Conservation (phyloP, 441 rosid species). For the Dalechampia spathulata region DNA sequence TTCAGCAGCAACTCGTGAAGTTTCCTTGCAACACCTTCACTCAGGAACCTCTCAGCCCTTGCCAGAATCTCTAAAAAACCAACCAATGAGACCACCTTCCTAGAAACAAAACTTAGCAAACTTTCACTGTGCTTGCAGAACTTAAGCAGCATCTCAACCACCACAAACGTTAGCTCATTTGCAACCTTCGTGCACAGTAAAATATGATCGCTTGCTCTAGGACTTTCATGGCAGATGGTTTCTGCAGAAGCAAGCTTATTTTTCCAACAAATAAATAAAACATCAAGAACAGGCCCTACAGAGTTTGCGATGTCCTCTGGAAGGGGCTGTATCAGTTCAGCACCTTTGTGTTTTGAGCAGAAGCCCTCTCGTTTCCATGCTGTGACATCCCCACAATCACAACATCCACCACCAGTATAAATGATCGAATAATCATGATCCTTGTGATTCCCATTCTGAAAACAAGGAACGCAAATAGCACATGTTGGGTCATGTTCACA, state of each 20-base stretch:
- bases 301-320: constrained; percentile 56
- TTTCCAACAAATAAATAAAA: constrained; percentile 60
- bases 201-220: constrained; percentile 27
- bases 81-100: constrained; percentile 42
- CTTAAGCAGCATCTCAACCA: constrained; percentile 83
- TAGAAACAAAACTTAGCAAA: constrained; percentile 86
- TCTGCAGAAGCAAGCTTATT: constrained; percentile 51
- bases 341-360: constrained; percentile 89
- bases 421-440: constrained; percentile 79
- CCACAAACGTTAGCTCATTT: constrained; percentile 58
- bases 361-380: constrained; percentile 97
- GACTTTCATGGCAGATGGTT: constrained; percentile 29
- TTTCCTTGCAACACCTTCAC: constrained; percentile 43
- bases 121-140: constrained; percentile 83
- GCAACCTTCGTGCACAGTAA: constrained; percentile 34
- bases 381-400: constrained; percentile 97
- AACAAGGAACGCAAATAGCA: constrained; percentile 96
- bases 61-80: constrained; percentile 72
- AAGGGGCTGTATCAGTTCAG: constrained; percentile 93
- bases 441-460: constrained; percentile 72
- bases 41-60: constrained; percentile 71
- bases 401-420: constrained; percentile 89
- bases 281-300: constrained; percentile 76
- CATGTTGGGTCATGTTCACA: constrained; percentile 92
- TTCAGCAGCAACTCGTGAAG: constrained; percentile 81